Evolutionary conservation across 1,284 basidiomycete genomes (phyloP).

Genomic region (Tilletia setariae): DNA sequence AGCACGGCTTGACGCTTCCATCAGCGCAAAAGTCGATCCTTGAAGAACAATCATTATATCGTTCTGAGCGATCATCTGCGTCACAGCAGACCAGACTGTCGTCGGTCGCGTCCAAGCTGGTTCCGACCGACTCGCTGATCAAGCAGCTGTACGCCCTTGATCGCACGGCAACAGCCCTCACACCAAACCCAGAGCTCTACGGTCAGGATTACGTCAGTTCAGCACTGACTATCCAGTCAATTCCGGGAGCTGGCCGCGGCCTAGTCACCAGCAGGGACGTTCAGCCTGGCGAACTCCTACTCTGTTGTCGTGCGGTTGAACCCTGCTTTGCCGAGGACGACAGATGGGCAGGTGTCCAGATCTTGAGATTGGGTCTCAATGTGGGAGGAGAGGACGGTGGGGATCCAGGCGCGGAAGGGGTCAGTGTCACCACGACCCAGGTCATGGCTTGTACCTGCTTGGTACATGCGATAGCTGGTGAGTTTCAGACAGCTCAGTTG

Average conservation of each 20-base stretch:
- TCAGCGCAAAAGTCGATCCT: background rate
- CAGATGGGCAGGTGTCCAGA: slow-evolving; percentile 32
- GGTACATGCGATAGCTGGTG: slow-evolving; percentile 39
- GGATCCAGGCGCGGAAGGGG: slow-evolving; percentile 28
- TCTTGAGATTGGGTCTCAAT: slow-evolving; percentile 37
- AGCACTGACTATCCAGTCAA: slow-evolving; percentile 21
- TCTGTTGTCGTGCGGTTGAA: slow-evolving; percentile 43
- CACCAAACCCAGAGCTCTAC: background rate
- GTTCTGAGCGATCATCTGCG: background rate
- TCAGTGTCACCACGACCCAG: slow-evolving; percentile 51
- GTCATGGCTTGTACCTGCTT: slow-evolving; percentile 47
- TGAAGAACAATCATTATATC: background rate
- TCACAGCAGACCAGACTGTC: background rate
- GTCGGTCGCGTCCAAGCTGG: background rate
- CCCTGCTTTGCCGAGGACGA: slow-evolving; percentile 41
- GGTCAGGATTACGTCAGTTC: slow-evolving; percentile 5
- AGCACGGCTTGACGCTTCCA: background rate
- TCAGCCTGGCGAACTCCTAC: slow-evolving; percentile 41
- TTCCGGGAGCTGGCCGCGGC: slow-evolving; percentile 47
- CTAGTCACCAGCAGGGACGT: slow-evolving; percentile 45
- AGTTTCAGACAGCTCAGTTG: background rate
- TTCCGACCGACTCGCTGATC: background rate
- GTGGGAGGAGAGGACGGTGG: background rate
- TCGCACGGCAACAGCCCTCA: background rate
- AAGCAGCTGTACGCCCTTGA: background rate